Evolutionary conservation across 164 flowering plant genomes (phyloP).

Genomic region (grape (Vitis vinifera)): DNA sequence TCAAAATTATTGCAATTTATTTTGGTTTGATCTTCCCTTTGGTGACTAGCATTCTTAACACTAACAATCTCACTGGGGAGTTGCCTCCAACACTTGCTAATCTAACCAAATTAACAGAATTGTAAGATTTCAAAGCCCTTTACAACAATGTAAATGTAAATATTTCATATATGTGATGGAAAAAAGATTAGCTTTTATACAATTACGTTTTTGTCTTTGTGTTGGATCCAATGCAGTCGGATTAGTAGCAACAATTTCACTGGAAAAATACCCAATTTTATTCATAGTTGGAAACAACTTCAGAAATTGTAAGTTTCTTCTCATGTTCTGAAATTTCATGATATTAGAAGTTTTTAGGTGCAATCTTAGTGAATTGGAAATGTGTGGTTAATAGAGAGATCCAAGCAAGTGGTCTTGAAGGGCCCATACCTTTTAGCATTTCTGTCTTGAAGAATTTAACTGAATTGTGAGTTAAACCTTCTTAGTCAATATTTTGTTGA

Average conservation of each 20-base stretch:
- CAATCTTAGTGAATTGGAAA: background rate
- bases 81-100: slow-evolving; percentile 11
- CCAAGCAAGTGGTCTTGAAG: slow-evolving; percentile 19
- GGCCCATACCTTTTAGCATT: slow-evolving; percentile 21
- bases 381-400: slow-evolving; percentile 16
- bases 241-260: too few species aligned
- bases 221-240: too few species aligned
- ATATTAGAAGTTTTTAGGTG: too few species aligned
- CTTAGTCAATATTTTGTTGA: background rate
- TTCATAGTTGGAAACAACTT: too few species aligned
- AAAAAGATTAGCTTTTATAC: background rate
- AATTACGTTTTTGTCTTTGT: background rate
- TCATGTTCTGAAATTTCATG: too few species aligned
- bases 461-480: slow-evolving; percentile 30
- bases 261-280: background rate
- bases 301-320: too few species aligned
- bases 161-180: too few species aligned
- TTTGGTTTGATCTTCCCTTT: too few species aligned
- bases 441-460: slow-evolving; percentile 12
- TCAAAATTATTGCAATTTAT: too few species aligned
- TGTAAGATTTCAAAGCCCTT: slow-evolving; percentile 5
- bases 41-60: slow-evolving; percentile 1
- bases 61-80: slow-evolving; percentile 17
- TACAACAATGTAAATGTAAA: too few species aligned
- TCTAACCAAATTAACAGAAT: slow-evolving; percentile 11